phyloP scores from a whole-genome alignment of 805 yeast genomes.

The Jamesozyma piceae region DNA sequence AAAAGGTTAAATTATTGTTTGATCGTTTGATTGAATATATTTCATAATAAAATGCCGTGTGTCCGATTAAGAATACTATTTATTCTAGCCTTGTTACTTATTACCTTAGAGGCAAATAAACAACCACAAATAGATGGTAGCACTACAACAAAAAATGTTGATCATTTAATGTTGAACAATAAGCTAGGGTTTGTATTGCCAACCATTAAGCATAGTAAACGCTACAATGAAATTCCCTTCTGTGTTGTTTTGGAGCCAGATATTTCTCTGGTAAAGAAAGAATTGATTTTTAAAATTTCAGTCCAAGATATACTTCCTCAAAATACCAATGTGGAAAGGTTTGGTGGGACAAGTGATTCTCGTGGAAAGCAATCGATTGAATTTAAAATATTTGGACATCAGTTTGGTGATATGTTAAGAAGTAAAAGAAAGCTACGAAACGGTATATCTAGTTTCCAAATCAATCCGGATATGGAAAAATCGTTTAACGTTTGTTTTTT shows the following conservation, averaged over 20 bases:
- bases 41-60: too few relatives aligned
- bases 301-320: conserved; percentile 12
- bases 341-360: conserved; percentile 21
- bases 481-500: conserved; percentile 23
- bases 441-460: conserved; percentile 13
- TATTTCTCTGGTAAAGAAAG: neutral
- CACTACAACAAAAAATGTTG: too few relatives aligned
- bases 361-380: conserved; percentile 19
- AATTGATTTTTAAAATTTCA: conserved; percentile 10
- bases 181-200: neutral
- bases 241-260: neutral
- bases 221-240: neutral
- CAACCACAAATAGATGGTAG: too few relatives aligned
- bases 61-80: too few relatives aligned
- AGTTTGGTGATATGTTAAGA: conserved; percentile 13
- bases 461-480: conserved; percentile 4
- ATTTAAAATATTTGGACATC: conserved; percentile 9
- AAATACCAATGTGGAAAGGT: conserved; percentile 12
- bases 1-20: too few relatives aligned
- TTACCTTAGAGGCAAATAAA: too few relatives aligned
- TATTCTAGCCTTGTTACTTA: too few relatives aligned
- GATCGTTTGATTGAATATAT: too few relatives aligned
- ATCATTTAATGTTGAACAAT: too few relatives aligned
- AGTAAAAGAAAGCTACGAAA: conserved; percentile 10
- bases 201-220: neutral